phyloP scores from a whole-genome alignment of 2,329 filamentous ascomycete genomes.

The Helminthosporium solani region DNA sequence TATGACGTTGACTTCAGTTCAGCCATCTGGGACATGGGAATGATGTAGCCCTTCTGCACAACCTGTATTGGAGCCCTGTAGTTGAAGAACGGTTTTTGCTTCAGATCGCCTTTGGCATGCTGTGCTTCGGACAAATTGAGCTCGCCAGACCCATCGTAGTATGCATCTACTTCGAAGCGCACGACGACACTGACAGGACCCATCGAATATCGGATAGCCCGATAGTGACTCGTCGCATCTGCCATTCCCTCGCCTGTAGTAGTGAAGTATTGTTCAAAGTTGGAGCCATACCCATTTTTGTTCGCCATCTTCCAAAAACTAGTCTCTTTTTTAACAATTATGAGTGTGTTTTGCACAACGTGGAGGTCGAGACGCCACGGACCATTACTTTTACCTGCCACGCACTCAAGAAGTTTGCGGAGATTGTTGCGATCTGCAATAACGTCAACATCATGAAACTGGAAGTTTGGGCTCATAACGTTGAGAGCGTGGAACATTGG shows the following conservation, averaged over 20 bases:
- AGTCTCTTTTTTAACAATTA: slow-evolving; percentile 28
- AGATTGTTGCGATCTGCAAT: slow-evolving; percentile 34
- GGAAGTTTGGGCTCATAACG: slow-evolving; percentile 23
- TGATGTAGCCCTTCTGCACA: slow-evolving; percentile 26
- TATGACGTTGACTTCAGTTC: slow-evolving; percentile 25
- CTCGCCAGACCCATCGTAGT: slow-evolving; percentile 17
- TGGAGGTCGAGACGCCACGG: slow-evolving; percentile 29
- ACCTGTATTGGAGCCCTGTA: slow-evolving; percentile 20
- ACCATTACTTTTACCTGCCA: slow-evolving; percentile 24
- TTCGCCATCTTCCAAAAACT: slow-evolving; percentile 23
- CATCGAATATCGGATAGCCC: slow-evolving; percentile 30
- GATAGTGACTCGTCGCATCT: slow-evolving; percentile 32
- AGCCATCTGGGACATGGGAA: slow-evolving; percentile 23
- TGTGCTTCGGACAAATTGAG: slow-evolving; percentile 10
- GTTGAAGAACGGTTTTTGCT: slow-evolving; percentile 14
- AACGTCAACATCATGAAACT: slow-evolving; percentile 25
- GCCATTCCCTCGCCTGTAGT: slow-evolving; percentile 18
- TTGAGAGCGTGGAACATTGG: slow-evolving; percentile 29
- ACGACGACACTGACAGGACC: slow-evolving; percentile 26
- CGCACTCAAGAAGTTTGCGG: slow-evolving; percentile 27
- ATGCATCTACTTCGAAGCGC: slow-evolving; percentile 33
- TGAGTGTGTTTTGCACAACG: slow-evolving; percentile 24
- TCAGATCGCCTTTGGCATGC: slow-evolving; percentile 15
- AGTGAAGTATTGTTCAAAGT: slow-evolving; percentile 32
- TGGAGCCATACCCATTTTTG: slow-evolving; percentile 20